Percentiles rank a stretch among this genome's conserved stretches.
Conservation (phyloP, 75 land plant species). For the Pinus albicaulis region DNA sequence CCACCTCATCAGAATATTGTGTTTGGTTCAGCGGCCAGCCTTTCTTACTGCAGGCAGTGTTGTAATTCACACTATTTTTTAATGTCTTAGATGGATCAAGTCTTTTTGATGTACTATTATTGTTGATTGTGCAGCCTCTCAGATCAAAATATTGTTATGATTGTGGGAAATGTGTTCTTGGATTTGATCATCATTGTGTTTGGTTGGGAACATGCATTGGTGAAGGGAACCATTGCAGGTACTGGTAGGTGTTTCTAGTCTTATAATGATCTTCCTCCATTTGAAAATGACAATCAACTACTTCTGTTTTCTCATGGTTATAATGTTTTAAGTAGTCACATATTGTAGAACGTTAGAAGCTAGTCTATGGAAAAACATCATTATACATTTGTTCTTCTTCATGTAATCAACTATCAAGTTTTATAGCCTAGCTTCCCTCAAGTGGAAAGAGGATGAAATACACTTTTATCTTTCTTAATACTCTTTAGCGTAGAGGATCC, state of each 20-base stretch:
- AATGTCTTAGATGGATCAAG: no score
- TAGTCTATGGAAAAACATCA: neutral
- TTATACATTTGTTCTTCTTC: neutral
- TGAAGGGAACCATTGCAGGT: conserved; percentile 79
- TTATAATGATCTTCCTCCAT: neutral
- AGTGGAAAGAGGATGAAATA: neutral
- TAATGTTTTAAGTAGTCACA: neutral
- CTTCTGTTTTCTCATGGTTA: neutral
- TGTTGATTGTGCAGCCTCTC: conserved; percentile 67
- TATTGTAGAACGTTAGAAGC: neutral
- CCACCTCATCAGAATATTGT: no score
- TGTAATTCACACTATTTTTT: no score
- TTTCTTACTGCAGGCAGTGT: no score
- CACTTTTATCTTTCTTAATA: no score
- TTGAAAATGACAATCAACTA: no score
- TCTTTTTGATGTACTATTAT: no score
- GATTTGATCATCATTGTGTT: conserved; percentile 97
- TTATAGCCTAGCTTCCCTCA: neutral
- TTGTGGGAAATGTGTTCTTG: conserved; percentile 94
- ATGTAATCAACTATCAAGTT: neutral
- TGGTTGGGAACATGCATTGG: conserved; percentile 98
- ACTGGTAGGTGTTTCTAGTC: conserved; percentile 57
- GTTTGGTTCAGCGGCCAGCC: no score
- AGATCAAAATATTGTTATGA: conserved; percentile 95
- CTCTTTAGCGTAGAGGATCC: no score